Percentiles rank a stretch among this genome's conserved stretches.
Evolutionary conservation across 768 basidiomycete genomes (phyloP).

Genomic region (Pleurotus giganteus): DNA sequence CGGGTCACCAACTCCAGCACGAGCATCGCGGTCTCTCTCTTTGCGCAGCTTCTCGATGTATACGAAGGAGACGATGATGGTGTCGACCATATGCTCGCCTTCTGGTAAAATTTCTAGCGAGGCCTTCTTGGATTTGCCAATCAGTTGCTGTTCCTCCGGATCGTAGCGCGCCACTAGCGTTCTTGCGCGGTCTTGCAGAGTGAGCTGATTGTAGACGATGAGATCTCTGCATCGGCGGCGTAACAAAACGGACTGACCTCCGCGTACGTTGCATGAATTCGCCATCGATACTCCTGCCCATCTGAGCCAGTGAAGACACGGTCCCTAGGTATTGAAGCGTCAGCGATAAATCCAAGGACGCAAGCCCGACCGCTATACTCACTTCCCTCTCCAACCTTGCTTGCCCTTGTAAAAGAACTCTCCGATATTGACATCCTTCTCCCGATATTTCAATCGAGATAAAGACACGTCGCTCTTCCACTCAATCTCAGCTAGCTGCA

Average conservation of each 20-base stretch:
- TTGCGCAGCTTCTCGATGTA: constrained; percentile 28
- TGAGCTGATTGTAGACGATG: constrained; percentile 11
- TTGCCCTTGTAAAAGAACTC: constrained; percentile 23
- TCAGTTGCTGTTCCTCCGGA: constrained; percentile 10
- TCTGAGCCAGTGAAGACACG: constrained; percentile 22
- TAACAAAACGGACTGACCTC: constrained; percentile 11
- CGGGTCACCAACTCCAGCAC: constrained; percentile 8
- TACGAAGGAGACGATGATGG: constrained; percentile 29
- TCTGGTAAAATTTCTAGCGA: constrained; percentile 25
- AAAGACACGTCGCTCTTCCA: constrained; percentile 20
- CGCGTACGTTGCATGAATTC: constrained; percentile 14
- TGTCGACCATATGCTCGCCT: constrained; percentile 27
- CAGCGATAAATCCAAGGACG: not conserved
- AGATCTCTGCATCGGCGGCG: too few species aligned
- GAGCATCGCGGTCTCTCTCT: constrained; percentile 13
- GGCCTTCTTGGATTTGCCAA: constrained; percentile 14
- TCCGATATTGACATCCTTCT: constrained; percentile 19
- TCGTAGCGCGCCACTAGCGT: constrained; percentile 20
- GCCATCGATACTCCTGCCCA: constrained; percentile 22
- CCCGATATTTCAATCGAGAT: constrained; percentile 16
- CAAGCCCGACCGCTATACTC: not conserved
- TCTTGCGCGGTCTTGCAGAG: constrained; percentile 12
- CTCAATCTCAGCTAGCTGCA: constrained; percentile 19
- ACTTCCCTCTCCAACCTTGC: constrained; percentile 21
- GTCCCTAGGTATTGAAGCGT: constrained; percentile 14